phyloP scores from a whole-genome alignment of 179 eudicot species.

The Patellifolia procumbens region DNA sequence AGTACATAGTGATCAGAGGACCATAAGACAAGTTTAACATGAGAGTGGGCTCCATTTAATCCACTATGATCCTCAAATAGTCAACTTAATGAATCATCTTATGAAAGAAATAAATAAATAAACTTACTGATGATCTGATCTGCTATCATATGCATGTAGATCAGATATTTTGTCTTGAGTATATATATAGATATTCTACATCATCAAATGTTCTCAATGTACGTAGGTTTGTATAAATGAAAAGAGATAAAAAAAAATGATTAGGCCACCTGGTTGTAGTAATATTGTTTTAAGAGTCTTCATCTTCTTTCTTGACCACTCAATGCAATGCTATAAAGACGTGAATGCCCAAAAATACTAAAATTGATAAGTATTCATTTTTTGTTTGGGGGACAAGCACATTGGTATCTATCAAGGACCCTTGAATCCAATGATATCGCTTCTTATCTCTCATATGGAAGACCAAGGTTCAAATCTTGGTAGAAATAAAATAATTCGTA shows the following conservation, averaged over 20 bases:
- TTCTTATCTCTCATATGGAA: too few species aligned
- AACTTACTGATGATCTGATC: constrained; percentile 16
- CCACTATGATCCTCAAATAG: constrained; percentile 19
- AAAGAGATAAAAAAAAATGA: constrained; percentile 18
- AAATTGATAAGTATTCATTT: neutral
- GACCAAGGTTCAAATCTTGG: too few species aligned
- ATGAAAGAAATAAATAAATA: neutral
- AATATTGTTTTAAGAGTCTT: constrained; percentile 16
- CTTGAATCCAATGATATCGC: too few species aligned
- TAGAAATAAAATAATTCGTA: too few species aligned
- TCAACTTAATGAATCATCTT: constrained; percentile 20
- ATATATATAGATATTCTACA: neutral
- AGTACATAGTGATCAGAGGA: constrained; percentile 12
- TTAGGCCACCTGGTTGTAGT: constrained; percentile 29
- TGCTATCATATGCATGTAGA: constrained; percentile 29
- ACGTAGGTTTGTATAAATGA: neutral
- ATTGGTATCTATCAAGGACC: too few species aligned
- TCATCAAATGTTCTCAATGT: neutral
- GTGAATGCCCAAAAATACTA: constrained; percentile 38
- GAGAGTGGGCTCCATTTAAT: constrained; percentile 30
- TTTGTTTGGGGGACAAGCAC: neutral
- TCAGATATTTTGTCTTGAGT: constrained; percentile 16
- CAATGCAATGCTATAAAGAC: constrained; percentile 31
- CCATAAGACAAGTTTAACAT: constrained; percentile 16
- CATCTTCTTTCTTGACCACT: constrained; percentile 48